These are phyloP conservation scores for Thelonectria discophora DNA, from an alignment of 2,329 filamentous ascomycete genomes.

Conservation along the genomic window DNA sequence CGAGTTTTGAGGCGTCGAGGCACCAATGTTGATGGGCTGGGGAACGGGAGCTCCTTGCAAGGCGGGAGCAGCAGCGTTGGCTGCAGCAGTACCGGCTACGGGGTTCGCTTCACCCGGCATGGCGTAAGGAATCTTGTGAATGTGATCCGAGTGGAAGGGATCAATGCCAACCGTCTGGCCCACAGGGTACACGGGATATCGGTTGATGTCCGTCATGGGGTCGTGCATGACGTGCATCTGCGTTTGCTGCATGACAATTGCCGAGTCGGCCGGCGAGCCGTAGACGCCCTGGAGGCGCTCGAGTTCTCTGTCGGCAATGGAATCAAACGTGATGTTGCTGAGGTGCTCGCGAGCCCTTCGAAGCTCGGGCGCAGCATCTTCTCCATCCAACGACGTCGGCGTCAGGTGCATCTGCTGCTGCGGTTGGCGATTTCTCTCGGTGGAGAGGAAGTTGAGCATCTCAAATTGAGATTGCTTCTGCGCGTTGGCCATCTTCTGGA, in stretches of 20 bases:
- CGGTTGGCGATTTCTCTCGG: conserved; percentile 49
- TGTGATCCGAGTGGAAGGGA: conserved; percentile 92
- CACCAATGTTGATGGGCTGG: conserved; percentile 42
- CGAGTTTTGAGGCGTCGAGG: conserved; percentile 32
- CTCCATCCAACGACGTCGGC: conserved; percentile 53
- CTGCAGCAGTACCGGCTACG: background rate
- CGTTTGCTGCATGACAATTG: conserved; percentile 52
- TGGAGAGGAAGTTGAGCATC: conserved; percentile 63
- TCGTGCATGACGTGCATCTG: conserved; percentile 61
- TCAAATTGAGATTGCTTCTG: conserved; percentile 67
- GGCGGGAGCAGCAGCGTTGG: conserved; percentile 6
- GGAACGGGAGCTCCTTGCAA: conserved; percentile 54
- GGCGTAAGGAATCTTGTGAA: conserved; percentile 92
- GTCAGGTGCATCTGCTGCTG: conserved; percentile 45
- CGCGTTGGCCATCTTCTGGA: conserved; percentile 68
- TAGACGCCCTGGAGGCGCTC: conserved; percentile 65
- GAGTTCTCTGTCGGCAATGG: conserved; percentile 62
- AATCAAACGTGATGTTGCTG: conserved; percentile 61
- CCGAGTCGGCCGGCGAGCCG: conserved; percentile 63
- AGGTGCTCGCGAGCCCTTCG: conserved; percentile 66
- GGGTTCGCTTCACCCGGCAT: conserved; percentile 64
- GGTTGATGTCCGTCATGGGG: conserved; percentile 62
- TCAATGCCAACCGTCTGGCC: conserved; percentile 92
- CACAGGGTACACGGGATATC: conserved; percentile 86
- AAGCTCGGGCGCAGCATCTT: conserved; percentile 62